Conservation (phyloP, 768 basidiomycete genomes). For the Russula compacta region DNA sequence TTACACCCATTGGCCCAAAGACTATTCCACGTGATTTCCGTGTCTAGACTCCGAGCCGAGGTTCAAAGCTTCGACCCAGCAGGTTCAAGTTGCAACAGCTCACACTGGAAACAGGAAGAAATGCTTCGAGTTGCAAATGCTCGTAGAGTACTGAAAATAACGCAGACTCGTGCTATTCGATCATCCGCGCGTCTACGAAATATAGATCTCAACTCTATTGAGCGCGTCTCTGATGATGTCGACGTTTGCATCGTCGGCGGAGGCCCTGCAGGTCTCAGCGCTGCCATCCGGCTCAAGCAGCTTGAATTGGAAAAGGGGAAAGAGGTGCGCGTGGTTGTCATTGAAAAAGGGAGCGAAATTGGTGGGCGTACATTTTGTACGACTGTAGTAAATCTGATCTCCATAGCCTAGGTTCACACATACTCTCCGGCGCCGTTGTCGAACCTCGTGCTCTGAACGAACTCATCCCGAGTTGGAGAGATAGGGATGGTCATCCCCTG, state of each 20-base stretch:
- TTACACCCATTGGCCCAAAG: background rate
- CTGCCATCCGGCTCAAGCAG: conserved; percentile 94
- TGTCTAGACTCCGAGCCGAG: background rate
- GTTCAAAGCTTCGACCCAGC: background rate
- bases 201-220: conserved; percentile 53
- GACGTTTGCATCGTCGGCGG: conserved; percentile 97
- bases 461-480: conserved; percentile 78
- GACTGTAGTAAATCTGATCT: background rate
- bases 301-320: conserved; percentile 70
- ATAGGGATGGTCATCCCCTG: conserved; percentile 61
- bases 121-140: conserved; percentile 12
- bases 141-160: conserved; percentile 1
- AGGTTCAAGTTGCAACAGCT: background rate
- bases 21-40: conserved; percentile 12
- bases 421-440: conserved; percentile 91
- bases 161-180: conserved; percentile 21
- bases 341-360: conserved; percentile 92
- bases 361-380: conserved; percentile 42
- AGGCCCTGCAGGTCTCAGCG: conserved; percentile 90
- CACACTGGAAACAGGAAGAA: background rate
- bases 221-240: conserved; percentile 83
- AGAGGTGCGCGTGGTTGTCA: conserved; percentile 83
- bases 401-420: conserved; percentile 64
- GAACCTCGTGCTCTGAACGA: conserved; percentile 89
- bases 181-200: conserved; percentile 21